A percentile compares a stretch with the other conserved stretches of the same genome.
These are phyloP conservation scores for Cicer arietinum DNA, from an alignment of 306 rosid species.

Conservation along the genomic window DNA sequence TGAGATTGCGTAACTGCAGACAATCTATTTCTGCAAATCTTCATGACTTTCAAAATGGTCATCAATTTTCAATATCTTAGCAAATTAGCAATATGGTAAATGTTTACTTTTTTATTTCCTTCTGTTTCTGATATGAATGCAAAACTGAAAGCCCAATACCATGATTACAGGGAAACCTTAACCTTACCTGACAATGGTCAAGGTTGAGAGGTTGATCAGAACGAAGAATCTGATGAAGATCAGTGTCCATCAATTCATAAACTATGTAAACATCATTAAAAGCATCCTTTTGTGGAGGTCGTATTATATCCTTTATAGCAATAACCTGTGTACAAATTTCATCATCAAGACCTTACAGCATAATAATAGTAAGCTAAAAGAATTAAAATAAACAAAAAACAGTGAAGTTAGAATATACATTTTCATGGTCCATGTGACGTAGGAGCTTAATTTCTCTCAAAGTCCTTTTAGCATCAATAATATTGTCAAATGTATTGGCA, in stretches of 20 bases:
- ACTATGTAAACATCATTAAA: slow-evolving; percentile 95
- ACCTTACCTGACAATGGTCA: slow-evolving; percentile 86
- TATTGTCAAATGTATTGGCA: slow-evolving; percentile 84
- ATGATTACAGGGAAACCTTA: slow-evolving; percentile 37
- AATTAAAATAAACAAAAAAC: background rate
- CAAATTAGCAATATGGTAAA: background rate
- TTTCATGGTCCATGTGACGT: slow-evolving; percentile 92
- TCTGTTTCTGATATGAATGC: background rate
- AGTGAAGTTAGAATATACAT: slow-evolving; percentile 51
- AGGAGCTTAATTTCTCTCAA: slow-evolving; percentile 94
- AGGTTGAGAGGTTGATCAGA: slow-evolving; percentile 75
- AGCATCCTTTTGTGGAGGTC: slow-evolving; percentile 78
- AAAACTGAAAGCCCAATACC: background rate
- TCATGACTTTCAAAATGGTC: background rate
- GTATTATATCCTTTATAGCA: slow-evolving; percentile 73
- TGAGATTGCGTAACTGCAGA: background rate
- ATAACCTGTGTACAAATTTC: slow-evolving; percentile 58
- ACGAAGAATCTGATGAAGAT: slow-evolving; percentile 88
- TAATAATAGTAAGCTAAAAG: background rate
- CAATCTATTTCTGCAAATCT: background rate
- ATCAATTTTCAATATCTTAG: background rate
- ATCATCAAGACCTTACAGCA: background rate
- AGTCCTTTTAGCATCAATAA: slow-evolving; percentile 88
- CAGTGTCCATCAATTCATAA: slow-evolving; percentile 97
- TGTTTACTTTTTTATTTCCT: background rate